Base-by-base conservation (phyloP, 2,329 filamentous ascomycete genomes). In the Penicillium aurantiogriseum region DNA sequence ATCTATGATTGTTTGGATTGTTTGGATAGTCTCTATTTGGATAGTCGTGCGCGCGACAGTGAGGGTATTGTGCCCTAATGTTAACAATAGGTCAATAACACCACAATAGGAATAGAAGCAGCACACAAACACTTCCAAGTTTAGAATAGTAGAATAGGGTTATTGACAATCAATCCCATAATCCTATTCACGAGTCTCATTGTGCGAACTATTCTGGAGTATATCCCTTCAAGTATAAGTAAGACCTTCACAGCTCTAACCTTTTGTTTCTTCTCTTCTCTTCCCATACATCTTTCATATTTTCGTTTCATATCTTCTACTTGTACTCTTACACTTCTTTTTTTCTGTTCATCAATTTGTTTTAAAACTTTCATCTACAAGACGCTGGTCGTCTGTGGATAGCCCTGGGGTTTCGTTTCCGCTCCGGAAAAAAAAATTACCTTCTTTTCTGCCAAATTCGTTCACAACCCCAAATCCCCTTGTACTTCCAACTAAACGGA, bases 401-500 rank as follows among this genome's bases (percentile, higher is more conserved):
- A 63, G 58, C 45, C 45, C 45, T 35, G 45, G 58, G 58, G 58
- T 42, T 63, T 52, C n/a, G 48, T 54, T 49, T 53, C 56, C 58
- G 59, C 51, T 50, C 54, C 51, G 57, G 47, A 58, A 63, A 64
- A 63, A 63, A 60, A 53, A 61, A 55, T 58, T 38, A 59, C 49
- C 45, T 33, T 58, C 45, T 63, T 65, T 65, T 65, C 63, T 65
- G 61, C 63, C 63, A 60, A 62, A 63, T 54, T 61, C 55, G 36
- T 55, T 53, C 44, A 59, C 42, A 42, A 38, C 49, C n/a, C 17
- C 17, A 29, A 39, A 42, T 45, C 29, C 45, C 56, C 48, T 55
- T 51, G 50, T 55, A 39, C 51, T 48, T 54, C 40, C 27, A 43
- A 43, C 31, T 25, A 19, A 51, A 51, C 43, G 44, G 45, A 54